These are phyloP conservation scores for Phytophthora sp. DNA, from an alignment of 352 stramenopile species.

Conservation along the genomic window DNA sequence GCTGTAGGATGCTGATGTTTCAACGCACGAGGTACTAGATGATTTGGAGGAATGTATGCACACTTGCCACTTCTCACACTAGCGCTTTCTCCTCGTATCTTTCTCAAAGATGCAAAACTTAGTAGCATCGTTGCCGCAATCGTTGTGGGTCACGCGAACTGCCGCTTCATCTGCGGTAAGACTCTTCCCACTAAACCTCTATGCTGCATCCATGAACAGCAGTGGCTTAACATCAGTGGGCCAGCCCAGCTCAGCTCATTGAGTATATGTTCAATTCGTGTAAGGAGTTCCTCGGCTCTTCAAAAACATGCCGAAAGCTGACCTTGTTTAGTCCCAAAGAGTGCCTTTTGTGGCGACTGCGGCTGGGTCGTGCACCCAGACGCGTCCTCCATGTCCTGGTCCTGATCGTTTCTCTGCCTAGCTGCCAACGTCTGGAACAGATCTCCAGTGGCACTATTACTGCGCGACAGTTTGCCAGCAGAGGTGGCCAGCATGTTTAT, in stretches of 20 bases:
- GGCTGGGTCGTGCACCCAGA: constrained; percentile 30
- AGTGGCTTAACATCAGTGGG: too few species aligned
- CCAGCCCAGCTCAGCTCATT: too few species aligned
- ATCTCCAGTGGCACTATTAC: constrained; percentile 28
- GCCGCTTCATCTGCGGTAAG: constrained; percentile 8
- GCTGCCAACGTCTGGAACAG: constrained; percentile 40
- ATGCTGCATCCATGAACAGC: constrained; percentile 5
- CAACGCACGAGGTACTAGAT: constrained; percentile 27
- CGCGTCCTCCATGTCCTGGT: constrained; percentile 61
- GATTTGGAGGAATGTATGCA: constrained; percentile 38
- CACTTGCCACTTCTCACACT: constrained; percentile 30
- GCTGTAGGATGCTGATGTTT: constrained; percentile 28
- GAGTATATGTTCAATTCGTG: constrained; percentile 11
- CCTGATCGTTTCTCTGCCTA: constrained; percentile 32
- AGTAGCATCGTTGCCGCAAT: constrained; percentile 22
- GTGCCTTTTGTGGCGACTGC: constrained; percentile 33
- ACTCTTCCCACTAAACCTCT: constrained; percentile 6
- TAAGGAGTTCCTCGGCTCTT: constrained; percentile 21
- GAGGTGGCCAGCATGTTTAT: constrained; percentile 55
- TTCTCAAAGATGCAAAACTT: constrained; percentile 27
- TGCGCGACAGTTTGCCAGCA: constrained; percentile 30
- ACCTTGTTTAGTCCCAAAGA: constrained; percentile 39
- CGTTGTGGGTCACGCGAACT: constrained; percentile 13
- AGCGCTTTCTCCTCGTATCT: constrained; percentile 24
- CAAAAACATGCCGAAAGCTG: constrained; percentile 44